phyloP scores from a whole-genome alignment of 2,329 filamentous ascomycete genomes.

The Pseudogymnoascus sp. region DNA sequence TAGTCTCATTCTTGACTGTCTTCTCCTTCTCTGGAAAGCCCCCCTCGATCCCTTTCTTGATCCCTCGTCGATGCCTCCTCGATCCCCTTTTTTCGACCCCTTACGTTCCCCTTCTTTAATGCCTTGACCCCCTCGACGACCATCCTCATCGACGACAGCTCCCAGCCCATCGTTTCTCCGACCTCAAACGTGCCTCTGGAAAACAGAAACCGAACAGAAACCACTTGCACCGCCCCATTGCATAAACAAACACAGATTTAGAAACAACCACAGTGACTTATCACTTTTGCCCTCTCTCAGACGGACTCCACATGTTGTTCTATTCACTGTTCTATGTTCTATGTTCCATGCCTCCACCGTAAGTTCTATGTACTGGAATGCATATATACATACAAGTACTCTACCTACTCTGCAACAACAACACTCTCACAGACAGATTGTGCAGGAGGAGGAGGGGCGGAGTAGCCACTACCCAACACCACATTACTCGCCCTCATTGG shows the following conservation, averaged over 20 bases:
- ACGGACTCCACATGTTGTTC: neutral
- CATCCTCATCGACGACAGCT: neutral
- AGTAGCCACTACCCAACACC: neutral
- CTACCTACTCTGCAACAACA: neutral
- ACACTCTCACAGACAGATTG: slow-evolving; percentile 1
- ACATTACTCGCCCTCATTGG: slow-evolving; percentile 3
- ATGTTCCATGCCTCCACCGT: neutral
- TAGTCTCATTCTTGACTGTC: neutral
- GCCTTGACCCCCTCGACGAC: neutral
- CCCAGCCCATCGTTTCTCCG: neutral
- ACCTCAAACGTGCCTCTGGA: neutral
- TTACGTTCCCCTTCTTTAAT: neutral
- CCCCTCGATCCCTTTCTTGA: neutral
- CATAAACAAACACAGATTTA: neutral
- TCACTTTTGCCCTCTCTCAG: neutral
- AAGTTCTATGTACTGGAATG: neutral
- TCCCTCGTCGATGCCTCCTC: neutral
- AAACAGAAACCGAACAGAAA: slow-evolving; percentile 7
- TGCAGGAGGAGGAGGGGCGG: neutral
- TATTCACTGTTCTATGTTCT: neutral
- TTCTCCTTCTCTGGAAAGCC: neutral
- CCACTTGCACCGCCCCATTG: slow-evolving; percentile 1
- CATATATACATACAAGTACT: neutral
- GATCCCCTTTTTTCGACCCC: neutral
- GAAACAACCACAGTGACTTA: neutral